phyloP scores from a whole-genome alignment of 2,329 filamentous ascomycete species.

The Meredithiella fracta region DNA sequence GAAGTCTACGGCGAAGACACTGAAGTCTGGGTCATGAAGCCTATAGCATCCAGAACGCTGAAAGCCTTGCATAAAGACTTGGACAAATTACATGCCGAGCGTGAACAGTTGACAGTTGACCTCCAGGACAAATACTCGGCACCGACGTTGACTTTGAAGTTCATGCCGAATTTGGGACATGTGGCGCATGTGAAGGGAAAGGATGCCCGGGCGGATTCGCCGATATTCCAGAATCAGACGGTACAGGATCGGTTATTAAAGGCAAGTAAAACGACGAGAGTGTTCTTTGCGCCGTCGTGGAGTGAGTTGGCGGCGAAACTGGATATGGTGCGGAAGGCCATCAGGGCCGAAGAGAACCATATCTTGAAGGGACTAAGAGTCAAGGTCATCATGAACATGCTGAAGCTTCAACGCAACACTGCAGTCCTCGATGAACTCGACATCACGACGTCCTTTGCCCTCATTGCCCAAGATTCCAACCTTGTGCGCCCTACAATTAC shows the following conservation, averaged over 20 bases:
- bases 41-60: slow-evolving; percentile 50
- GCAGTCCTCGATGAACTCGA: slow-evolving; percentile 88
- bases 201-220: slow-evolving; percentile 31
- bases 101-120: slow-evolving; percentile 38
- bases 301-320: slow-evolving; percentile 61
- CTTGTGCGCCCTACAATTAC: slow-evolving; percentile 61
- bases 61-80: slow-evolving; percentile 52
- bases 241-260: slow-evolving; percentile 38
- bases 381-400: slow-evolving; percentile 62
- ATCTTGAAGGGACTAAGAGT: slow-evolving; percentile 62
- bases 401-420: slow-evolving; percentile 77
- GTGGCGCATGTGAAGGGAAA: slow-evolving; percentile 82
- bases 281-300: slow-evolving; percentile 76
- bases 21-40: slow-evolving; percentile 49
- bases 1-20: slow-evolving; percentile 45
- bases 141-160: slow-evolving; percentile 58
- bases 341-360: slow-evolving; percentile 67
- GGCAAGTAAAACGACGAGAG: slow-evolving; percentile 67
- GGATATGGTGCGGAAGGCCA: slow-evolving; percentile 60
- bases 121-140: slow-evolving; percentile 47
- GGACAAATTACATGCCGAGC: slow-evolving; percentile 41
- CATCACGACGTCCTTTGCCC: slow-evolving; percentile 71
- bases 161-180: slow-evolving; percentile 75
- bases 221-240: slow-evolving; percentile 7
- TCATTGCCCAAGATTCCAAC: slow-evolving; percentile 55